phyloP scores from a whole-genome alignment of 2,329 filamentous ascomycete species.

The Apiospora arundinis region DNA sequence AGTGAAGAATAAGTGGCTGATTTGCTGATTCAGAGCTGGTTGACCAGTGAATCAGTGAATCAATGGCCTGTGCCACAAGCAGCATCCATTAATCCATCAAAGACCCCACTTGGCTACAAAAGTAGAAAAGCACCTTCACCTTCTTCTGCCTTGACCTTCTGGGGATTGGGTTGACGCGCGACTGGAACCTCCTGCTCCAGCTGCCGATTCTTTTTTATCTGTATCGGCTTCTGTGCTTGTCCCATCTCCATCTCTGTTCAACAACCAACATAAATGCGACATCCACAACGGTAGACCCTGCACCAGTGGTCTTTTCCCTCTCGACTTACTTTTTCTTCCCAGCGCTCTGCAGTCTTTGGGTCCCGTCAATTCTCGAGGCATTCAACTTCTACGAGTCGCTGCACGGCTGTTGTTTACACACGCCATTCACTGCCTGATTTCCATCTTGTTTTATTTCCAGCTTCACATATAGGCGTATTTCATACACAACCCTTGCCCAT shows the following conservation, averaged over 20 bases:
- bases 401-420: constrained; percentile 1
- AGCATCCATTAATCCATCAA: background rate
- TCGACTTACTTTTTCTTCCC: constrained; percentile 2
- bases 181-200: constrained; percentile 16
- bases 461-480: background rate
- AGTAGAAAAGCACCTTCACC: constrained; percentile 10
- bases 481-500: background rate
- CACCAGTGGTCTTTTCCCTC: constrained; percentile 4
- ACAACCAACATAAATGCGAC: constrained; percentile 3
- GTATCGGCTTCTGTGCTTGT: constrained; percentile 1
- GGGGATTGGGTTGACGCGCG: constrained; percentile 1
- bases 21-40: constrained; percentile 5
- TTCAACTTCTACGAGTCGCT: background rate
- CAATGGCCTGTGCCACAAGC: constrained; percentile 15
- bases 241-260: constrained; percentile 1
- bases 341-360: background rate
- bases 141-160: background rate
- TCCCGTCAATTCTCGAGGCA: background rate
- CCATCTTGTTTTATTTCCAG: background rate
- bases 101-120: constrained; percentile 9
- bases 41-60: constrained; percentile 10
- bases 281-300: constrained; percentile 10
- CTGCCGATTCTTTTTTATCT: constrained; percentile 20
- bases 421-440: background rate
- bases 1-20: constrained; percentile 4